These are phyloP conservation scores for Panaeolus papilionaceus DNA, from an alignment of 768 basidiomycete species.

Conservation along the genomic window DNA sequence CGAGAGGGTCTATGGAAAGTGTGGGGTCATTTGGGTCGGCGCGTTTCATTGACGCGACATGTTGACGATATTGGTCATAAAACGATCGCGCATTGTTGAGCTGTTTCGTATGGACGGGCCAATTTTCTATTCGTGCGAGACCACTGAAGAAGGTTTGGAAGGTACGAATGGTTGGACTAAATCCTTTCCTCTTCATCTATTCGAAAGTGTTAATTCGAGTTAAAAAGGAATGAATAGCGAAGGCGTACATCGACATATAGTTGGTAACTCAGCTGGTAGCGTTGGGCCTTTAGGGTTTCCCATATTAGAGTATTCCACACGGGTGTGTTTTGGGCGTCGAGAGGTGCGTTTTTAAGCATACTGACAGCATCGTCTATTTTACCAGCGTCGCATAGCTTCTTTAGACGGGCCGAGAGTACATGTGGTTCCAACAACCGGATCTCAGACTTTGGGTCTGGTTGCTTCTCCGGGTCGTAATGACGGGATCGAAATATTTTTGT, in stretches of 20 bases:
- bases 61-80: constrained; percentile 62
- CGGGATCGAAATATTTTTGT: constrained; percentile 42
- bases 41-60: constrained; percentile 54
- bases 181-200: constrained; percentile 89
- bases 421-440: constrained; percentile 63
- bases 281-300: constrained; percentile 61
- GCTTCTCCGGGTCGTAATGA: constrained; percentile 43
- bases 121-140: constrained; percentile 64
- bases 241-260: constrained; percentile 72
- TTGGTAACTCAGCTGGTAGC: constrained; percentile 65
- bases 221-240: constrained; percentile 12
- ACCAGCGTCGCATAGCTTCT: constrained; percentile 58
- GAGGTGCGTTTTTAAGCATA: constrained; percentile 71
- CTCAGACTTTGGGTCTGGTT: constrained; percentile 33
- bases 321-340: constrained; percentile 74
- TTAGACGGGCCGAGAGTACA: constrained; percentile 63
- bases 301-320: constrained; percentile 86
- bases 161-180: constrained; percentile 70
- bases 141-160: constrained; percentile 76
- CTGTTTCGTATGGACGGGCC: constrained; percentile 64
- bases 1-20: constrained; percentile 57
- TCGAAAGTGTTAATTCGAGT: constrained; percentile 10
- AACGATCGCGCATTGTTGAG: constrained; percentile 64
- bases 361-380: constrained; percentile 67
- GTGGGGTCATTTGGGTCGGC: constrained; percentile 52